Evolutionary conservation across 345 rosid genomes (phyloP).

Genomic region (Eucalyptus melliodora): DNA sequence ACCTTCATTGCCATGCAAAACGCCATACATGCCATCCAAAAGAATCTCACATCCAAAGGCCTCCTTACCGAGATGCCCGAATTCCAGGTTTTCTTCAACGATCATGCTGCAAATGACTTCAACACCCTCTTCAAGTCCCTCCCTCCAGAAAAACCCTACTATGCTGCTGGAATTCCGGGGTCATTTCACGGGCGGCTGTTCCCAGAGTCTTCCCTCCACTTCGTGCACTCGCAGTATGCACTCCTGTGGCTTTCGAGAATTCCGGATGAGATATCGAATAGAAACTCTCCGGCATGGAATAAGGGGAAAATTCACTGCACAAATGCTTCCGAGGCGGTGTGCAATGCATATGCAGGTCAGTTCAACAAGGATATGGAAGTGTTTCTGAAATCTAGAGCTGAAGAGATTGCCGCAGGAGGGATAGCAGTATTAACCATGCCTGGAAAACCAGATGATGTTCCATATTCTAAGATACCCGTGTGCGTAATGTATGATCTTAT

Average conservation of each 20-base stretch:
- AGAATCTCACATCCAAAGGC: background rate
- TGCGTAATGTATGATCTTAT: conserved; percentile 1
- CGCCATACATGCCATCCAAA: background rate
- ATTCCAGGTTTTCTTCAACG: conserved; percentile 21
- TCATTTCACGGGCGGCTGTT: background rate
- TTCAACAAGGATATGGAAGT: conserved; percentile 13
- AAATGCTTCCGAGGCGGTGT: conserved; percentile 10
- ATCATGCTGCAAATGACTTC: conserved; percentile 35
- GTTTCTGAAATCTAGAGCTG: conserved; percentile 23
- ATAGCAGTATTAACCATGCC: conserved; percentile 17
- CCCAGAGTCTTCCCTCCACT: conserved; percentile 20
- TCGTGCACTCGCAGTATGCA: background rate
- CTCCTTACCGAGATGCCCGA: conserved; percentile 4
- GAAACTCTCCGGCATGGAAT: conserved; percentile 22
- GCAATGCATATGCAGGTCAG: conserved; percentile 15
- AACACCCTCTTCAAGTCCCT: background rate
- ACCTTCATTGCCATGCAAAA: background rate
- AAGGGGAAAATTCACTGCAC: conserved; percentile 21
- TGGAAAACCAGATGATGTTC: conserved; percentile 6
- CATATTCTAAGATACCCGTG: background rate
- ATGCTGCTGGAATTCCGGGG: background rate
- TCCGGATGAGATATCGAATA: background rate
- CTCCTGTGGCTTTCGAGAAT: background rate
- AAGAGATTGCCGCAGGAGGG: conserved; percentile 19
- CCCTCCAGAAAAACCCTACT: background rate